Conservation (phyloP, 768 basidiomycete genomes). For the Russula compacta region DNA sequence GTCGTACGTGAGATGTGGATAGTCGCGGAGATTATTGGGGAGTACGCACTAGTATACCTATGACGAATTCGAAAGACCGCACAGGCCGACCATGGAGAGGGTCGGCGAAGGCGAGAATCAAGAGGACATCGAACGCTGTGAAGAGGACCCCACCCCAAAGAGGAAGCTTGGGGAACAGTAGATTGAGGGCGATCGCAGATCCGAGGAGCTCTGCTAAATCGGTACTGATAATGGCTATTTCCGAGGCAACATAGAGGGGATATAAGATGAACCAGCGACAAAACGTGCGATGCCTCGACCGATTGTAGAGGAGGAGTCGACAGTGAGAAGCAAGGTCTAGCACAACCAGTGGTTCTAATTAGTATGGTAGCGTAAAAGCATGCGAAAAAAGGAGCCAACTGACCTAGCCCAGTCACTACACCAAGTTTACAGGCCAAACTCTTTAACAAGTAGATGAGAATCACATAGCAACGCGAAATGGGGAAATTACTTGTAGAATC, state of each 20-base stretch:
- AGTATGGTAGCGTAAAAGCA: background rate
- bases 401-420: slow-evolving; percentile 72
- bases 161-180: slow-evolving; percentile 42
- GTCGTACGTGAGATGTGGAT: background rate
- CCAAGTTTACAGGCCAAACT: slow-evolving; percentile 75
- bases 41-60: slow-evolving; percentile 25
- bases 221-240: slow-evolving; percentile 47
- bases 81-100: slow-evolving; percentile 51
- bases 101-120: slow-evolving; percentile 62
- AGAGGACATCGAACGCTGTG: slow-evolving; percentile 40
- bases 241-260: slow-evolving; percentile 36
- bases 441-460: slow-evolving; percentile 28
- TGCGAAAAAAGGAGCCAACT: slow-evolving; percentile 17
- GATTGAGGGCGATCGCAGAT: slow-evolving; percentile 47
- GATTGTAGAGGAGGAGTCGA: slow-evolving; percentile 38
- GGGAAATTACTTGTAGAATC: slow-evolving; percentile 55
- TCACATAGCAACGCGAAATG: background rate
- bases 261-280: slow-evolving; percentile 35
- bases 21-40: background rate
- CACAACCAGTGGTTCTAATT: background rate
- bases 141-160: slow-evolving; percentile 41
- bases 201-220: slow-evolving; percentile 55
- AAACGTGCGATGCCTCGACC: slow-evolving; percentile 32
- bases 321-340: slow-evolving; percentile 42
- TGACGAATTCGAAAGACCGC: slow-evolving; percentile 56